These are phyloP conservation scores for Penicillium paxilli DNA, from an alignment of 495 filamentous ascomycete genomes.

Conservation along the genomic window DNA sequence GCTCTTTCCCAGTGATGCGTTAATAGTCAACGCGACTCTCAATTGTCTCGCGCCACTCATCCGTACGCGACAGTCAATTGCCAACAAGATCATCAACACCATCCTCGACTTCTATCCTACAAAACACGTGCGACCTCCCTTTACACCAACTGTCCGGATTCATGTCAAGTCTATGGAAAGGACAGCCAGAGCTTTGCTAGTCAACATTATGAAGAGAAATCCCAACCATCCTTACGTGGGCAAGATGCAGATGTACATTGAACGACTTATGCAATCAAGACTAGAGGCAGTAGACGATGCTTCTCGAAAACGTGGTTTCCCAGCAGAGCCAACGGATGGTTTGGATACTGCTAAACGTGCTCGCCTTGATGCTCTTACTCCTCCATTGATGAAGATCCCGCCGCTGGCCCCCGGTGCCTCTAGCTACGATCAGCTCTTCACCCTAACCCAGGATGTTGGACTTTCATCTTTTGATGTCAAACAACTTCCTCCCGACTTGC, in stretches of 20 bases:
- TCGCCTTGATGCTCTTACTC: constrained; percentile 58
- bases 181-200: constrained; percentile 77
- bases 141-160: constrained; percentile 77
- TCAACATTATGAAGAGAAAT: constrained; percentile 76
- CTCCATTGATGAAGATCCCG: constrained; percentile 56
- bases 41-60: constrained; percentile 82
- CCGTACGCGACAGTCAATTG: constrained; percentile 74
- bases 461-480: constrained; percentile 81
- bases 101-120: constrained; percentile 92
- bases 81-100: constrained; percentile 79
- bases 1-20: constrained; percentile 63
- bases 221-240: constrained; percentile 63
- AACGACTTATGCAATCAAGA: constrained; percentile 71
- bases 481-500: constrained; percentile 68
- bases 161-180: constrained; percentile 91
- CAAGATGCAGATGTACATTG: constrained; percentile 80
- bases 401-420: constrained; percentile 72
- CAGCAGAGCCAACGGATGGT: constrained; percentile 66
- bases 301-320: constrained; percentile 71
- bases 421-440: constrained; percentile 78
- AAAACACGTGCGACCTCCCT: constrained; percentile 69
- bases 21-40: constrained; percentile 89
- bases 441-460: constrained; percentile 70
- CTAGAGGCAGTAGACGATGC: constrained; percentile 70
- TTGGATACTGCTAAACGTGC: constrained; percentile 69